Evolutionary conservation across 176 grass and related monocot species (phyloP).

Genomic region (Rhynchospora pubera): DNA sequence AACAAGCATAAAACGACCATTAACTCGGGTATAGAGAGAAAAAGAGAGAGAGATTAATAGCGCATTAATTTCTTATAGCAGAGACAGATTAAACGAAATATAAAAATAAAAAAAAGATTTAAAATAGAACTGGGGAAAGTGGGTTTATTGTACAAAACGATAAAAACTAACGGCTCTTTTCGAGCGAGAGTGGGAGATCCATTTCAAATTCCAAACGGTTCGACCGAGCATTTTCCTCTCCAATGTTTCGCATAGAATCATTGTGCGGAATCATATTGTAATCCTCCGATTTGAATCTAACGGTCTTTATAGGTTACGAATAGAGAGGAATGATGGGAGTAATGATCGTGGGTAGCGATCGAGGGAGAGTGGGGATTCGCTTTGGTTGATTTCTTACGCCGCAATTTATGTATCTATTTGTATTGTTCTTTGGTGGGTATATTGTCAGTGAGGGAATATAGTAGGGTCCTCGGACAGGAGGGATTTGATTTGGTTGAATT

Average conservation of each 20-base stretch:
- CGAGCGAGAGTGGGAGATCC: constrained; percentile 13
- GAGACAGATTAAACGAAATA: not conserved
- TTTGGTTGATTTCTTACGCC: not conserved
- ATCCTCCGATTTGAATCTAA: not conserved
- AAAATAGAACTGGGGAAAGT: constrained; percentile 10
- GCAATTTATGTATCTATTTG: not conserved
- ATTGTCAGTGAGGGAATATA: not conserved
- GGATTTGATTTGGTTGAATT: not conserved
- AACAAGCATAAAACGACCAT: constrained; percentile 3
- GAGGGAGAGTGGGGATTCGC: not conserved
- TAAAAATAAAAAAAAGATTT: not conserved
- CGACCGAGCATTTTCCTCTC: not conserved
- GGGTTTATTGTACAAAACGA: constrained; percentile 16
- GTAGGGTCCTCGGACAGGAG: not conserved
- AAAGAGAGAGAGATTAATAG: constrained; percentile 8
- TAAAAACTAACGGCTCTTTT: constrained; percentile 31
- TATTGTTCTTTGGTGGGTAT: not conserved
- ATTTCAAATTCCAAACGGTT: constrained; percentile 38
- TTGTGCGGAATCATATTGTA: no score
- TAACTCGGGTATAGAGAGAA: not conserved
- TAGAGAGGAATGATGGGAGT: not conserved
- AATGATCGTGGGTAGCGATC: not conserved
- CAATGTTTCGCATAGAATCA: not conserved
- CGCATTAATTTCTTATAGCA: constrained; percentile 21
- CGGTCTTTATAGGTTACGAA: not conserved